Evolutionary conservation across 1,284 basidiomycete genomes (phyloP), one percentile per base, ranked within the genome.

Genomic region (Marasmius tenuissimus): DNA sequence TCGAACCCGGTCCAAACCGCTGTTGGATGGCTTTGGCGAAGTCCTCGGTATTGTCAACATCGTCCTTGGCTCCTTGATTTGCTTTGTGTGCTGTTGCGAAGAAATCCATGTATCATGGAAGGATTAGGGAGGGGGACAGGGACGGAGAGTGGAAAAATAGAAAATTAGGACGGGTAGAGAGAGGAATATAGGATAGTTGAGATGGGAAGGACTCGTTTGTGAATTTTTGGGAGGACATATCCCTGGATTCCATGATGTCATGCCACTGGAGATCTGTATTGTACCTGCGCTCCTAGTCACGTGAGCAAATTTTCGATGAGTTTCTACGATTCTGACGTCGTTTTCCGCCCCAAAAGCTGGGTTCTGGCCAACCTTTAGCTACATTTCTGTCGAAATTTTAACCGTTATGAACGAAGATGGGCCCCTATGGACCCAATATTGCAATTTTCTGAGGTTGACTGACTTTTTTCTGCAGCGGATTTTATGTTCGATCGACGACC

Each of bases 1-100:
- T 35, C 20, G 52, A n/a, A 18, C 16, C 34, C 9, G n/a, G 34
- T n/a, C 52, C 52, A 18, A 54, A 54, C 12, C 52, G 33, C 8
- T 54, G 34, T 38, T 54, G 52, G 52, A 54, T 54, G 12, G 52
- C 52, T 35, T 54, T 54, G 11, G 52, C 52, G 52, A 54, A 54
- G 38, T 54, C 52, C 14, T 54, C 52, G n/a, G 52, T 54, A 35
- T 54, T 54, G 52, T 54, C 52, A n/a, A 38, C 45, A 14, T 47
- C 45, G 45, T 47, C 16, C 2, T 42, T 16, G 7, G 20, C 11
- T 3, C 20, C 20, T 34, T 27, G 20, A 8, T 34, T n/a, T 2
- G 52, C 52, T 38, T 11, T 20, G 3, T 54, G 33, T n/a, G 34
- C 52, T 18, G 34, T 20, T 37, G 52, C 52, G 38, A 38, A 54